These are phyloP conservation scores for Spergularia bocconei DNA, from an alignment of 148 eudicot species.

Conservation along the genomic window DNA sequence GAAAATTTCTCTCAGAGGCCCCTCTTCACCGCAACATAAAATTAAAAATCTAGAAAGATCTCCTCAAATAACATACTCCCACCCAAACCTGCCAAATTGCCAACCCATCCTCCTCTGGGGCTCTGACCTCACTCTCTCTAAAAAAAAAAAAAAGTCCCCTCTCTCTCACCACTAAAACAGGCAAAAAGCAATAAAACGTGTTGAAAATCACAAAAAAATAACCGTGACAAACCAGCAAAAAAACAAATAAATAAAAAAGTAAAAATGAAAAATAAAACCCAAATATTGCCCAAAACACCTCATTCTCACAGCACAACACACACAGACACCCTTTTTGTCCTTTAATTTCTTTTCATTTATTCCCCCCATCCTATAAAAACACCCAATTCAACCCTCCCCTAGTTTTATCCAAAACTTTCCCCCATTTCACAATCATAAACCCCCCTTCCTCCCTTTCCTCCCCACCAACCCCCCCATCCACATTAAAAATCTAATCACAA, in stretches of 20 bases:
- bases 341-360: background rate
- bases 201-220: conserved; percentile 7
- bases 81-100: too few relatives aligned
- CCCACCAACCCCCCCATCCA: background rate
- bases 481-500: background rate
- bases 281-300: background rate
- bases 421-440: background rate
- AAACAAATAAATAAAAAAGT: too few relatives aligned
- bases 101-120: too few relatives aligned
- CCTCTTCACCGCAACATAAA: too few relatives aligned
- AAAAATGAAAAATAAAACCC: background rate
- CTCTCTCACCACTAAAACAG: background rate
- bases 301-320: background rate
- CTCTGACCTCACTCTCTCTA: background rate
- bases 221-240: conserved; percentile 1
- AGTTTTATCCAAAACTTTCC: background rate
- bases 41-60: too few relatives aligned
- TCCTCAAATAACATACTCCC: too few relatives aligned
- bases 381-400: background rate
- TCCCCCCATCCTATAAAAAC: conserved; percentile 1
- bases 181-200: conserved; percentile 9
- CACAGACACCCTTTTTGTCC: background rate
- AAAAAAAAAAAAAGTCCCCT: background rate
- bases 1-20: too few relatives aligned
- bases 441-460: background rate